These are phyloP conservation scores for Borovskyia barvae DNA, from an alignment of 208 protist species.

Conservation along the genomic window DNA sequence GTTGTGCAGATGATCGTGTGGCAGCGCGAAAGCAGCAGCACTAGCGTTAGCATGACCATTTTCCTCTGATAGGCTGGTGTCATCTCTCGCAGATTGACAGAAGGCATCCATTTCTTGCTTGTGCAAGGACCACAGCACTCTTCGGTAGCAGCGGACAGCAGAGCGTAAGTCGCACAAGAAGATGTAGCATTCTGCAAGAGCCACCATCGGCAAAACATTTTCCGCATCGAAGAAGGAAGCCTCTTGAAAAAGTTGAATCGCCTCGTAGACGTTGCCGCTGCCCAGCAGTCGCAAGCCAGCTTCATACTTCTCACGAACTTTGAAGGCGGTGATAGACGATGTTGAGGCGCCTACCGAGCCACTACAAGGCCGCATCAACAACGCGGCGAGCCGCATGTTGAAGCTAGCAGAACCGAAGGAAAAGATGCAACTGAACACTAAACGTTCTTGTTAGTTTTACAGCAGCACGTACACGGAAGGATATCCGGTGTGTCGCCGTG, in stretches of 20 bases:
- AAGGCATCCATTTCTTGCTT: slow-evolving; percentile 9
- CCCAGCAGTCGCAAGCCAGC: slow-evolving; percentile 44
- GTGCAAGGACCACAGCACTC: slow-evolving; percentile 70
- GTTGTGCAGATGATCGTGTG: no score
- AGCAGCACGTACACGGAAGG: no score
- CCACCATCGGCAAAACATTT: slow-evolving; percentile 68
- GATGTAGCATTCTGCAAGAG: slow-evolving; percentile 80
- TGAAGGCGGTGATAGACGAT: slow-evolving; percentile 17
- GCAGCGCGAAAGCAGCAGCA: no score
- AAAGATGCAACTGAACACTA: no score
- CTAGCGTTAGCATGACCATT: no score
- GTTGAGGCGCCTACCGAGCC: neutral
- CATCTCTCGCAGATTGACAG: no score
- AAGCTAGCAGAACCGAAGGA: no score
- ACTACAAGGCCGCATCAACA: no score
- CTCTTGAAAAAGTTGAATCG: slow-evolving; percentile 68
- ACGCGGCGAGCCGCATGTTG: no score
- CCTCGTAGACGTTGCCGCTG: slow-evolving; percentile 40
- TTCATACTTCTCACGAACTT: slow-evolving; percentile 46
- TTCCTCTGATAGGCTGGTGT: no score
- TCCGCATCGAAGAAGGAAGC: slow-evolving; percentile 73
- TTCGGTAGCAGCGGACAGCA: slow-evolving; percentile 77
- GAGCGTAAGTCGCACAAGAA: slow-evolving; percentile 80
- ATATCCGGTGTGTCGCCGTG: no score
- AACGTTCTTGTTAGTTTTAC: no score